A percentile compares a stretch with the other conserved stretches of the same genome.
Evolutionary conservation across 1,284 basidiomycete genomes (phyloP).

Genomic region (Puccinia triticina): DNA sequence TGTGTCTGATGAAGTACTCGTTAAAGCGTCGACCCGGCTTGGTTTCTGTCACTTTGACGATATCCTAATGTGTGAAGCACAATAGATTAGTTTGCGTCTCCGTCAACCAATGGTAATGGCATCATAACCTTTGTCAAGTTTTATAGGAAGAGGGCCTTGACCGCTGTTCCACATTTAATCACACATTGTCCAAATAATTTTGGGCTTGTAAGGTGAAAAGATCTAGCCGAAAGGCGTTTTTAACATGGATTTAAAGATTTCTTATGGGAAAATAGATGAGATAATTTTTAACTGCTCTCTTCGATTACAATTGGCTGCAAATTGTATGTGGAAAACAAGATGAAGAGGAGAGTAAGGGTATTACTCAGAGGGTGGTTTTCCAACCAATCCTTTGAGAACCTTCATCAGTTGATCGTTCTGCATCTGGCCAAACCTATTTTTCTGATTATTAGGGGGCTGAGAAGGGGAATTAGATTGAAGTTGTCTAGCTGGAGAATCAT

Average conservation of each 20-base stretch:
- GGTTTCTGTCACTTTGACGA: slow-evolving; percentile 44
- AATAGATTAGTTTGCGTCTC: slow-evolving; percentile 3
- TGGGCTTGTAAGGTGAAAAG: no score
- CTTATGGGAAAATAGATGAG: no score
- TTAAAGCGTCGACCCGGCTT: slow-evolving; percentile 47
- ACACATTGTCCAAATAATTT: no score
- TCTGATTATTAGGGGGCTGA: neutral
- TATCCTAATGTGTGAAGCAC: slow-evolving; percentile 18
- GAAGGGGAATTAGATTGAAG: neutral
- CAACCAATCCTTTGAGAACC: slow-evolving; percentile 44
- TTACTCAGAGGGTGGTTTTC: slow-evolving; percentile 25
- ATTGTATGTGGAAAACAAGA: no score
- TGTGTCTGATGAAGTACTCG: slow-evolving; percentile 50
- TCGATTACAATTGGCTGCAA: no score
- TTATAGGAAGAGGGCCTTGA: no score
- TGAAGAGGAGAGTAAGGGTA: neutral
- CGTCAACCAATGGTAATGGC: no score
- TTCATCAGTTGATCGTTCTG: slow-evolving; percentile 50
- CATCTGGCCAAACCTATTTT: slow-evolving; percentile 13
- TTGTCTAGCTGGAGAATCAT: neutral
- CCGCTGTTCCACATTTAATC: no score
- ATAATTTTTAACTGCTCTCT: no score
- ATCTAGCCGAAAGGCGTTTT: no score
- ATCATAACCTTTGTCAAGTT: no score
- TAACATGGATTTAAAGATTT: no score